Evolutionary conservation across 1,139 yeast species (phyloP).

Genomic region (Candida sp.): DNA sequence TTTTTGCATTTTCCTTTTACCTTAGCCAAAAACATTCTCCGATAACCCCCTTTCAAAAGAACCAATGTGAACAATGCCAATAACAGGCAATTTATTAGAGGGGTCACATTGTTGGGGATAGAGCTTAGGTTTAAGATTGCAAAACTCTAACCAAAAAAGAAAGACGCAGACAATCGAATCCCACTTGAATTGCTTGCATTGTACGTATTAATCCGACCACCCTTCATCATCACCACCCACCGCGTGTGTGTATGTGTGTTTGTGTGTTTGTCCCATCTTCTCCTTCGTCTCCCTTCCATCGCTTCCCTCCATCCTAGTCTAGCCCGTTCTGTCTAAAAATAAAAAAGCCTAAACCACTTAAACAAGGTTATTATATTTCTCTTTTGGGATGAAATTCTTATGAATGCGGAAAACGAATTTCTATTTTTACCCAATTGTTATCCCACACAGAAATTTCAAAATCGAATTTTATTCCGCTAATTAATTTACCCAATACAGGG

Average conservation of each 20-base stretch:
- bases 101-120: background rate
- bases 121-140: background rate
- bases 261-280: no score
- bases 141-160: background rate
- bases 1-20: background rate
- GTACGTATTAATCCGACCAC: no score
- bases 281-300: no score
- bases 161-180: no score
- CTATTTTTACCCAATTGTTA: background rate
- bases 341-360: background rate
- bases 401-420: background rate
- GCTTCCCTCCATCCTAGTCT: no score
- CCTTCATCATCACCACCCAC: no score
- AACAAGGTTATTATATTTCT: background rate
- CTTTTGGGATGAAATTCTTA: conserved; percentile 1
- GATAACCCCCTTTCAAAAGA: background rate
- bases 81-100: no score
- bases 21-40: background rate
- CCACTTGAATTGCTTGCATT: no score
- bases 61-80: no score
- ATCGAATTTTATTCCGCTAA: background rate
- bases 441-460: background rate
- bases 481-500: background rate
- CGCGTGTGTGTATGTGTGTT: no score
- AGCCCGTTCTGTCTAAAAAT: background rate